Conservation (phyloP, 225 moss, liverwort and hornwort species). For the Asterella californica region DNA sequence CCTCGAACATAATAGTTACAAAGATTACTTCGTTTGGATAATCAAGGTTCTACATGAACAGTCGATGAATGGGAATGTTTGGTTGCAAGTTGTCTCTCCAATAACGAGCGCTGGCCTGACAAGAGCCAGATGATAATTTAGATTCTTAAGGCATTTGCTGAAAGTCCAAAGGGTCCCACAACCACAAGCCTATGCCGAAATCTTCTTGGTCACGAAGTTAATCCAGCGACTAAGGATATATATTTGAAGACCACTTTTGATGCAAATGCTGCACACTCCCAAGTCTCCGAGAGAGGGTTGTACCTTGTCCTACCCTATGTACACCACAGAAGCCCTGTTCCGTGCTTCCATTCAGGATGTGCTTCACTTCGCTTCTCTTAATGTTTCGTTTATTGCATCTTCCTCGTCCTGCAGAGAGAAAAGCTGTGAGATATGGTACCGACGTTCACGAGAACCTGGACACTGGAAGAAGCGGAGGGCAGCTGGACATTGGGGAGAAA, state of each 20-base stretch:
- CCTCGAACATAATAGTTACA: no score
- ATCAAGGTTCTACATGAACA: no score
- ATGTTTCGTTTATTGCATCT: slow-evolving; percentile 80
- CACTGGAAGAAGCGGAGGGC: background rate
- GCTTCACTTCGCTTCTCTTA: slow-evolving; percentile 60
- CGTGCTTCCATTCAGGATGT: background rate
- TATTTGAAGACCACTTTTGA: background rate
- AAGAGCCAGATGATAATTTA: no score
- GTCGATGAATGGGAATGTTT: no score
- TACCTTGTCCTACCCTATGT: slow-evolving; percentile 5
- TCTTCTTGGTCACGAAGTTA: background rate
- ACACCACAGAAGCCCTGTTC: background rate
- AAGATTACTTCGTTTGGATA: no score
- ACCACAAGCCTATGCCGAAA: background rate
- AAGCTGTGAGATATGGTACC: background rate
- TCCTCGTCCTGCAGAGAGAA: slow-evolving; percentile 70
- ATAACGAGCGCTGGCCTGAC: no score
- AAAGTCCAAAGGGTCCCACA: background rate
- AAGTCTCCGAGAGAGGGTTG: background rate
- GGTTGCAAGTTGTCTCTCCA: no score
- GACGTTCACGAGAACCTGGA: background rate
- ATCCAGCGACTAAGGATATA: background rate
- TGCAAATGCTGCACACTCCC: background rate
- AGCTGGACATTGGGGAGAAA: background rate
- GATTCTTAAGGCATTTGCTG: background rate